Conservation (phyloP, 305 asterid genomes). For the Euphrasia arctica region DNA sequence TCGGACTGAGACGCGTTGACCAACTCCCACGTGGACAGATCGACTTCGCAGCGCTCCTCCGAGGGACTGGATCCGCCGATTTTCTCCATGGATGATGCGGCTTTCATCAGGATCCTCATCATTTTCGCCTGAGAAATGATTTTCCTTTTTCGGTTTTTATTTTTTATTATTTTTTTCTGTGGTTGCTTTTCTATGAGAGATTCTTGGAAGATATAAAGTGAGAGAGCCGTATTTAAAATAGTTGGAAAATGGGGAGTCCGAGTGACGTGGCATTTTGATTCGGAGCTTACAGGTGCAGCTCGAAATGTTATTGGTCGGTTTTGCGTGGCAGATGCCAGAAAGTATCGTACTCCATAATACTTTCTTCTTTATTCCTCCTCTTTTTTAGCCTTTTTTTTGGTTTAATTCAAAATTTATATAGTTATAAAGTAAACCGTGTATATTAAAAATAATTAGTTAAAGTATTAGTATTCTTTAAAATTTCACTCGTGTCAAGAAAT, state of each 20-base stretch:
- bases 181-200: not conserved
- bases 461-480: too few species aligned
- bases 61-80: constrained; percentile 33
- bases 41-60: constrained; percentile 36
- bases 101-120: constrained; percentile 47
- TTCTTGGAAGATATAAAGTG: constrained; percentile 1
- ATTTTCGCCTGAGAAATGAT: constrained; percentile 32
- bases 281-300: constrained; percentile 17
- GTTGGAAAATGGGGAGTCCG: constrained; percentile 5
- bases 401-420: not conserved
- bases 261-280: constrained; percentile 25
- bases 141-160: not conserved
- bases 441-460: too few species aligned
- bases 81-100: constrained; percentile 30
- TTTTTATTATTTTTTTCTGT: not conserved
- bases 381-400: too few species aligned
- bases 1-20: constrained; percentile 60
- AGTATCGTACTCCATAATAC: constrained; percentile 27
- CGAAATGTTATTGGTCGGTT: constrained; percentile 36
- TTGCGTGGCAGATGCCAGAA: constrained; percentile 36
- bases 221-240: not conserved
- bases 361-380: not conserved
- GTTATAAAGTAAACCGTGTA: too few species aligned
- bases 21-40: constrained; percentile 71
- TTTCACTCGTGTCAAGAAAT: too few species aligned